phyloP scores from a whole-genome alignment of 768 basidiomycete species.

The Lyophyllum shimeji region DNA sequence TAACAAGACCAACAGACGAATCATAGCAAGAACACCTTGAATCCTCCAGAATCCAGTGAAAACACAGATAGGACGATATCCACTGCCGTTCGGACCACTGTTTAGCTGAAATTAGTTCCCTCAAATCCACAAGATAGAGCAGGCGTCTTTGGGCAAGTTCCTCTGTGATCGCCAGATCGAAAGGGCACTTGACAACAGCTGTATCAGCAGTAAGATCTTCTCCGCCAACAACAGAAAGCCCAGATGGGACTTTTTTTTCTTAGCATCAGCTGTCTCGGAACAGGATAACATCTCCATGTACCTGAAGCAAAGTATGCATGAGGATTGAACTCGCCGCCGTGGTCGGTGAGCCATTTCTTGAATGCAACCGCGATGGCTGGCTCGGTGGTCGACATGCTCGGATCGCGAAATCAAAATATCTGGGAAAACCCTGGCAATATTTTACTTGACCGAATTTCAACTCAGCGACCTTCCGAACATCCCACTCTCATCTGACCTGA shows the following conservation, averaged over 20 bases:
- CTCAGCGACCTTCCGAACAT: background rate
- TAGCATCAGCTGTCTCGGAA: background rate
- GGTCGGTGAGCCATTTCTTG: slow-evolving; percentile 46
- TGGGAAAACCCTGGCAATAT: background rate
- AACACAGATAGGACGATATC: slow-evolving; percentile 62
- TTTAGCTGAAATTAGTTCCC: slow-evolving; percentile 21
- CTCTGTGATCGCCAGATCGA: slow-evolving; percentile 63
- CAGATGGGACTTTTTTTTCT: slow-evolving; percentile 35
- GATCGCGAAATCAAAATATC: background rate
- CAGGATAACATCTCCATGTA: background rate
- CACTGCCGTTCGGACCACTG: slow-evolving; percentile 64
- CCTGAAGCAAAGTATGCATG: slow-evolving; percentile 46
- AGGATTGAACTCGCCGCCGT: slow-evolving; percentile 54
- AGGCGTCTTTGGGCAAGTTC: slow-evolving; percentile 45
- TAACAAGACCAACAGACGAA: slow-evolving; percentile 2
- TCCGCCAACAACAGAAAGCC: slow-evolving; percentile 50
- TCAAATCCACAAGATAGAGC: slow-evolving; percentile 31
- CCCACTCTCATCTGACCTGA: background rate
- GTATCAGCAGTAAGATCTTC: slow-evolving; percentile 48
- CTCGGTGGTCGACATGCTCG: slow-evolving; percentile 19
- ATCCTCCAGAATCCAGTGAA: slow-evolving; percentile 56
- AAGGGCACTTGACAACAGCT: slow-evolving; percentile 65
- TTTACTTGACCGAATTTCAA: background rate
- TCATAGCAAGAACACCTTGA: slow-evolving; percentile 29
- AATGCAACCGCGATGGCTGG: slow-evolving; percentile 25